Evolutionary conservation across 2,329 filamentous ascomycete species (phyloP), one percentile per base, ranked within the genome.

Genomic region (Ophiostoma triangulosporum): DNA sequence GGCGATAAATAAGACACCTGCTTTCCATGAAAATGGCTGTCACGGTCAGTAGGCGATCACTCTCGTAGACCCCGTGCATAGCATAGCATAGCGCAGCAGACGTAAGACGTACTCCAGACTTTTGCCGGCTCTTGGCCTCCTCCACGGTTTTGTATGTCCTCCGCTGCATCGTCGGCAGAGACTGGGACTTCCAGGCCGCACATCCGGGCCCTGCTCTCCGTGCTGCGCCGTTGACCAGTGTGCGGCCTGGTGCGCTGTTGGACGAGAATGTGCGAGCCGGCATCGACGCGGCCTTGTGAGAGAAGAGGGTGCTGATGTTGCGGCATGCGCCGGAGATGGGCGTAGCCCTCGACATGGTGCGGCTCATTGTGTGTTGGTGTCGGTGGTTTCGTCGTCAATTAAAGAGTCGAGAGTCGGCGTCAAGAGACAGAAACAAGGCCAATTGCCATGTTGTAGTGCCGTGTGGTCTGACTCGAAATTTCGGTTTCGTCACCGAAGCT

Each of bases 1-100:
- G 48, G 77, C 65, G 59, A 97, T 75, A 72, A 98, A 97, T 58
- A 98, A 76, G 50, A 89, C 61, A 17, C 88, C 91, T 31, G 91
- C 85, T 70, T 88, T 91, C 81, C 87, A 90, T 52, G 90, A 95
- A 73, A 98, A 97, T 29, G 93, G 93, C 84, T 89, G n/a, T n/a
- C n/a, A n/a, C n/a, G n/a, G n/a, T n/a, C n/a, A n/a, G n/a, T n/a
- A n/a, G n/a, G n/a, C n/a, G n/a, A n/a, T n/a, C n/a, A n/a, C n/a
- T n/a, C n/a, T n/a, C n/a, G n/a, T n/a, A n/a, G n/a, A n/a, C n/a
- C n/a, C n/a, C n/a, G n/a, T n/a, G n/a, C n/a, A n/a, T 49, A 57
- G 52, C 17, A 26, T 15, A 45, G 7, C 8, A 53, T 20, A 3
- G 17, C 5, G 5, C 15, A n/a, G 17, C 15, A 26, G 11, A 22